Evolutionary conservation across 2,329 filamentous ascomycete species (phyloP).

Genomic region (Orbilia oligospora): DNA sequence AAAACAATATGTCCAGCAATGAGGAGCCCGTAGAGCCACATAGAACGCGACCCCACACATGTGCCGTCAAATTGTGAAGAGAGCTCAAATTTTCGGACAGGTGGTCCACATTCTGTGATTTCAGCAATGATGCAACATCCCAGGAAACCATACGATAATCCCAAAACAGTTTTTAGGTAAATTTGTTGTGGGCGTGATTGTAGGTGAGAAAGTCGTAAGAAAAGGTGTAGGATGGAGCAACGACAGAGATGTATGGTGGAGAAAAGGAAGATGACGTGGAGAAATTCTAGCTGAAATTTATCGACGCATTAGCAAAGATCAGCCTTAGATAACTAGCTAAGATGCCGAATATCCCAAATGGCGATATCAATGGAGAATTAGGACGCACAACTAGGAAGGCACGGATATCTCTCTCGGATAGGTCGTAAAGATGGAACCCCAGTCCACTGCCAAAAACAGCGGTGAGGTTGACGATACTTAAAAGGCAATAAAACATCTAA

Average conservation of each 20-base stretch:
- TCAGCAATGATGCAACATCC: conserved; percentile 14
- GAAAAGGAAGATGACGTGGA: conserved; percentile 42
- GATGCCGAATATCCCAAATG: background rate
- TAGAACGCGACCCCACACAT: conserved; percentile 20
- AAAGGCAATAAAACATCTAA: conserved; percentile 10
- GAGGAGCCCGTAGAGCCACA: conserved; percentile 30
- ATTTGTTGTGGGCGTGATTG: conserved; percentile 27
- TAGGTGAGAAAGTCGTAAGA: conserved; percentile 37
- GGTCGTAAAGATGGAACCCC: conserved; percentile 41
- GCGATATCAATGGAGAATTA: background rate
- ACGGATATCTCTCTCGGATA: conserved; percentile 31
- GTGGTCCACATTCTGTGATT: conserved; percentile 27
- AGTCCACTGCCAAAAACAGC: conserved; percentile 36
- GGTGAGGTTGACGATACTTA: conserved; percentile 21
- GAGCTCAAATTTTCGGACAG: background rate
- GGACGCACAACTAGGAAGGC: conserved; percentile 30
- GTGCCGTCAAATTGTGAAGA: conserved; percentile 37
- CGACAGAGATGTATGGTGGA: conserved; percentile 39
- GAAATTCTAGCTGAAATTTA: conserved; percentile 28
- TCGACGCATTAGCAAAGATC: background rate
- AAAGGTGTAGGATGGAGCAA: conserved; percentile 45
- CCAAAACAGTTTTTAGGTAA: conserved; percentile 25
- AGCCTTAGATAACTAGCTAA: background rate
- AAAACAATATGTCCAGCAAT: conserved; percentile 38
- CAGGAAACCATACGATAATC: conserved; percentile 23